Conservation (phyloP, 2,329 filamentous ascomycete species). For the Simplicillium sp. region DNA sequence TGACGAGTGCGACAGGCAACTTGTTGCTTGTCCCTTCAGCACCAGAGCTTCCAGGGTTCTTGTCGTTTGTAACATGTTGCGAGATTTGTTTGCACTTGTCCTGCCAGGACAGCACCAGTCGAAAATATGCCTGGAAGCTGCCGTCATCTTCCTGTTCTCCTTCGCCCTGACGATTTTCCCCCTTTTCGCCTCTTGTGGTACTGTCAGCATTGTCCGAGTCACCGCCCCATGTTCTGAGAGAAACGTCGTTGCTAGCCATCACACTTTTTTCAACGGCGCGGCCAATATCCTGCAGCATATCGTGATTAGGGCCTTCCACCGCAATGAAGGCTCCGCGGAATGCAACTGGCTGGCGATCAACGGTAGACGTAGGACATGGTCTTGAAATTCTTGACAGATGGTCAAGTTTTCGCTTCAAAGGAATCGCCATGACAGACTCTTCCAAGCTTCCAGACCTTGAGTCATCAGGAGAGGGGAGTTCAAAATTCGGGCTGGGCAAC, state of each 20-base stretch:
- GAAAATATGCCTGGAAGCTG: conserved; percentile 51
- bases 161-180: conserved; percentile 2
- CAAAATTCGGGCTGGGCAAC: conserved; percentile 17
- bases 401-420: conserved; percentile 66
- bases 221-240: conserved; percentile 34
- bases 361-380: conserved; percentile 38
- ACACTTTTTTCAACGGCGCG: conserved; percentile 57
- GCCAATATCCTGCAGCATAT: conserved; percentile 47
- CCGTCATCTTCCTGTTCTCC: conserved; percentile 18
- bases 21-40: conserved; percentile 8
- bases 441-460: conserved; percentile 41
- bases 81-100: conserved; percentile 63
- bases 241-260: conserved; percentile 26
- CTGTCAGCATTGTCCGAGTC: conserved; percentile 13
- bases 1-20: conserved; percentile 65
- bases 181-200: conserved; percentile 6
- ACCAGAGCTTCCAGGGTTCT: no score
- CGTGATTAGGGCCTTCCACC: conserved; percentile 62
- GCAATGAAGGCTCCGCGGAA: conserved; percentile 72
- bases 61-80: conserved; percentile 29
- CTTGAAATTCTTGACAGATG: conserved; percentile 69
- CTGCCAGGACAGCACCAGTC: conserved; percentile 66
- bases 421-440: conserved; percentile 66
- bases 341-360: conserved; percentile 21
- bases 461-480: conserved; percentile 13